phyloP scores from a whole-genome alignment of 768 basidiomycete species.

The Trametes cinnabarina region DNA sequence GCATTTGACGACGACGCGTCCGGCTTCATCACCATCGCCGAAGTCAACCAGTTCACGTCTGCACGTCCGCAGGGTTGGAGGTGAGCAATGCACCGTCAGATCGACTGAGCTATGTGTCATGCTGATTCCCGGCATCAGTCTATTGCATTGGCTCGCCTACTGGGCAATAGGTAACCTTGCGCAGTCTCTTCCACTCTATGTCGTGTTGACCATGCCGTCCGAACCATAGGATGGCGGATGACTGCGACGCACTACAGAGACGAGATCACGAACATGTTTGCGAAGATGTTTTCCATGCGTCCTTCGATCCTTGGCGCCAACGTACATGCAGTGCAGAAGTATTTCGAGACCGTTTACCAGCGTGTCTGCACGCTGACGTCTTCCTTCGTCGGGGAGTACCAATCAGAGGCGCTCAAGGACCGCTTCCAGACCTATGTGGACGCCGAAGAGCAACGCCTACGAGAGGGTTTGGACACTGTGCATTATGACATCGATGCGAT shows the following conservation, averaged over 20 bases:
- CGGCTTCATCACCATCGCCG: slow-evolving; percentile 32
- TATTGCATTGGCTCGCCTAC: slow-evolving; percentile 34
- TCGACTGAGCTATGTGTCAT: no score
- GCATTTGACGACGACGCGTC: slow-evolving; percentile 36
- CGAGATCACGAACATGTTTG: slow-evolving; percentile 14
- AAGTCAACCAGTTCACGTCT: slow-evolving; percentile 33
- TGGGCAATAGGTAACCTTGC: slow-evolving; percentile 30
- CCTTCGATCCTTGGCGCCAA: slow-evolving; percentile 19
- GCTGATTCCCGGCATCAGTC: slow-evolving; percentile 1
- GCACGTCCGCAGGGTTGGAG: slow-evolving; percentile 31
- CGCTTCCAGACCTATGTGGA: slow-evolving; percentile 29
- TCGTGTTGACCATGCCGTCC: background rate
- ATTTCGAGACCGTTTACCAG: slow-evolving; percentile 22
- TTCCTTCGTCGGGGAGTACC: slow-evolving; percentile 13
- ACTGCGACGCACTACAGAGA: slow-evolving; percentile 13
- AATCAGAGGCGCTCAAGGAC: slow-evolving; percentile 23
- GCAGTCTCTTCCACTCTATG: background rate
- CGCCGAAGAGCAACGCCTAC: slow-evolving; percentile 27
- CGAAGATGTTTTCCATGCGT: slow-evolving; percentile 17
- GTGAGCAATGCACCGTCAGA: slow-evolving; percentile 1
- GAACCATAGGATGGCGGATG: slow-evolving; percentile 25
- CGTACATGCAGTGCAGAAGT: slow-evolving; percentile 24
- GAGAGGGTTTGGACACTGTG: slow-evolving; percentile 28
- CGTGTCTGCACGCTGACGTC: slow-evolving; percentile 10
- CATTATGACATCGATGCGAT: slow-evolving; percentile 34